These are phyloP conservation scores for Geotrichum restrictum DNA, from an alignment of 1,139 yeast genomes.

Conservation along the genomic window DNA sequence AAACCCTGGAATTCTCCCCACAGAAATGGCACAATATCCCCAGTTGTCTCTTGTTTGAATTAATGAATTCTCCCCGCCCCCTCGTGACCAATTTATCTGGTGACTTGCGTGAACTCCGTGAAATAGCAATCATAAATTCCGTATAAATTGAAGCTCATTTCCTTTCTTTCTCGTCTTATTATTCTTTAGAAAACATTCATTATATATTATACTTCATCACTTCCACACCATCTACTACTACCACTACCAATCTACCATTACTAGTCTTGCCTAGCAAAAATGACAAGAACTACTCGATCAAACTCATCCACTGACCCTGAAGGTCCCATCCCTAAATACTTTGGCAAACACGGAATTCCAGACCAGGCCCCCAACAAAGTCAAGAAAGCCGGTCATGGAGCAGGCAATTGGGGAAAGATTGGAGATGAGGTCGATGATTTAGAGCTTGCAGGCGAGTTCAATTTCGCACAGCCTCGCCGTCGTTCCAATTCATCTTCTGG, in stretches of 20 bases:
- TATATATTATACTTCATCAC: not conserved
- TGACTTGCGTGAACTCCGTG: too few relatives aligned
- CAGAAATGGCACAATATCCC: too few relatives aligned
- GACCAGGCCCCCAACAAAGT: slow-evolving; percentile 69
- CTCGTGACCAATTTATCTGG: too few relatives aligned
- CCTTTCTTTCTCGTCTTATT: not conserved
- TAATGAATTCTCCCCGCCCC: too few relatives aligned
- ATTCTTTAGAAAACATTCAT: too few relatives aligned
- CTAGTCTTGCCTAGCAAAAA: slow-evolving; percentile 29
- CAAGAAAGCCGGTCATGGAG: slow-evolving; percentile 84
- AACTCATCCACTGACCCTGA: slow-evolving; percentile 51
- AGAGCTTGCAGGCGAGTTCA: slow-evolving; percentile 39
- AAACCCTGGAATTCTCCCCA: too few relatives aligned
- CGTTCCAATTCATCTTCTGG: slow-evolving; percentile 50
- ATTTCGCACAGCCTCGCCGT: slow-evolving; percentile 40
- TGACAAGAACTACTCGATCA: slow-evolving; percentile 89
- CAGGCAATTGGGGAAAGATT: slow-evolving; percentile 45
- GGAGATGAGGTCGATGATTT: slow-evolving; percentile 43
- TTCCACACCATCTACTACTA: not conserved
- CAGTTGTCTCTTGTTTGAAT: too few relatives aligned
- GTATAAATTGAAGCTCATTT: not conserved
- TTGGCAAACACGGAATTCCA: slow-evolving; percentile 66
- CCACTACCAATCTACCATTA: not conserved
- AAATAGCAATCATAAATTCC: too few relatives aligned
- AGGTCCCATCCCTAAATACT: slow-evolving; percentile 53